Evolutionary conservation across 1,284 basidiomycete genomes (phyloP).

Genomic region (Rhizoctonia solani): DNA sequence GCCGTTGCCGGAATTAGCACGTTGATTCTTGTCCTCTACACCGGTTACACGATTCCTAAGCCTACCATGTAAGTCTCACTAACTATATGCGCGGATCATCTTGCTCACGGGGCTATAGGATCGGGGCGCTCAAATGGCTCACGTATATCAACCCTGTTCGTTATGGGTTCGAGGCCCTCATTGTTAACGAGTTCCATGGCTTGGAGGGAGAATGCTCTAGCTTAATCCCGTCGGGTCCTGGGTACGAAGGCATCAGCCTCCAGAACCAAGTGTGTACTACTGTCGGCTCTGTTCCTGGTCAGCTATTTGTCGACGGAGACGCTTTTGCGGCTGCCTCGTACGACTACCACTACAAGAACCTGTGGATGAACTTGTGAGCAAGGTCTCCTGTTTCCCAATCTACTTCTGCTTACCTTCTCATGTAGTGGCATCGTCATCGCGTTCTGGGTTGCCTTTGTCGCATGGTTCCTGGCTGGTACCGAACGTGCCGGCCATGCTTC

Average conservation of each 20-base stretch:
- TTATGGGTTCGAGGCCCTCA: slow-evolving; percentile 79
- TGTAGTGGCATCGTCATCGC: slow-evolving; percentile 51
- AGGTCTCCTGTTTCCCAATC: slow-evolving; percentile 41
- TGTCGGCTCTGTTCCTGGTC: slow-evolving; percentile 37
- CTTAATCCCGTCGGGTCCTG: slow-evolving; percentile 53
- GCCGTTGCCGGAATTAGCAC: slow-evolving; percentile 52
- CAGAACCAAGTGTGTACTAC: slow-evolving; percentile 42
- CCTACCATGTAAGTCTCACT: slow-evolving; percentile 84
- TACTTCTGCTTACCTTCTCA: slow-evolving; percentile 48
- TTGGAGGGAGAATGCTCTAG: slow-evolving; percentile 47
- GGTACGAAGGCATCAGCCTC: too few species aligned
- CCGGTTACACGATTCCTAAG: slow-evolving; percentile 51
- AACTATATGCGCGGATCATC: slow-evolving; percentile 51
- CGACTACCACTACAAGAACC: neutral
- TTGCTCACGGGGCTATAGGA: neutral
- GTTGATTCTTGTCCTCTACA: slow-evolving; percentile 43
- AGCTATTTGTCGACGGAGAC: slow-evolving; percentile 34
- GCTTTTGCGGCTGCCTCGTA: slow-evolving; percentile 19
- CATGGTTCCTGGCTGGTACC: slow-evolving; percentile 65
- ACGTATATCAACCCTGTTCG: slow-evolving; percentile 70
- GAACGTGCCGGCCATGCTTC: slow-evolving; percentile 41
- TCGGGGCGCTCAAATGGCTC: neutral
- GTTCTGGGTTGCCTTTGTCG: slow-evolving; percentile 70
- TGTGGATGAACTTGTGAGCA: slow-evolving; percentile 1
- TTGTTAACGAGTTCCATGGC: slow-evolving; percentile 84